phyloP scores from a whole-genome alignment of 768 basidiomycete species.

The Tulasnella sp. region DNA sequence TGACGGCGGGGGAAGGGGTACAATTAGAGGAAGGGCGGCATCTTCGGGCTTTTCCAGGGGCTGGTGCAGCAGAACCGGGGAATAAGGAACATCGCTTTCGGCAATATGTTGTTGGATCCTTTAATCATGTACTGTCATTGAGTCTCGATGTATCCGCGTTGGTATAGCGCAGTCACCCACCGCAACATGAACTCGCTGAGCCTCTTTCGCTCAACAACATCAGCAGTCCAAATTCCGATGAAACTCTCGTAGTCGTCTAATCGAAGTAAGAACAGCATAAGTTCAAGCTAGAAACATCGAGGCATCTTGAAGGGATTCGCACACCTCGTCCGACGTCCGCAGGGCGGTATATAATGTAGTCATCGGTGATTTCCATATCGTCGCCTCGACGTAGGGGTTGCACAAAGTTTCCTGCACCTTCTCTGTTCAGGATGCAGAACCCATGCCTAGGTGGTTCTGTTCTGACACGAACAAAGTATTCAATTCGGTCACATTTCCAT shows the following conservation, averaged over 20 bases:
- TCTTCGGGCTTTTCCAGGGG: slow-evolving; percentile 12
- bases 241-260: slow-evolving; percentile 25
- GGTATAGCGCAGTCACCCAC: slow-evolving; percentile 27
- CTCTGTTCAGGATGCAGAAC: slow-evolving; percentile 71
- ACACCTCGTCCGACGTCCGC: slow-evolving; percentile 21
- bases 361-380: slow-evolving; percentile 47
- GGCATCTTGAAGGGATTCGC: neutral
- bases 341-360: slow-evolving; percentile 59
- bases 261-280: neutral
- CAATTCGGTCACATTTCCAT: neutral
- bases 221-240: slow-evolving; percentile 65
- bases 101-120: slow-evolving; percentile 27
- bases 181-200: slow-evolving; percentile 59
- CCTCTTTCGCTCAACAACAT: slow-evolving; percentile 55
- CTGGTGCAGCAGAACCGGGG: slow-evolving; percentile 13
- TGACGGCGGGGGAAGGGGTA: slow-evolving; percentile 3
- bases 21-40: neutral
- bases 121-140: slow-evolving; percentile 52
- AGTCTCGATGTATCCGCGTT: slow-evolving; percentile 48
- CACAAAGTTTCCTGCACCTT: slow-evolving; percentile 66
- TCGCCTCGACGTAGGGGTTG: slow-evolving; percentile 69
- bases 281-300: neutral
- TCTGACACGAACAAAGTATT: slow-evolving; percentile 29
- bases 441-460: slow-evolving; percentile 72
- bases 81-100: slow-evolving; percentile 4